Conservation (phyloP, 2,329 filamentous ascomycete species). For the Ophidiomyces ophidiicola region DNA sequence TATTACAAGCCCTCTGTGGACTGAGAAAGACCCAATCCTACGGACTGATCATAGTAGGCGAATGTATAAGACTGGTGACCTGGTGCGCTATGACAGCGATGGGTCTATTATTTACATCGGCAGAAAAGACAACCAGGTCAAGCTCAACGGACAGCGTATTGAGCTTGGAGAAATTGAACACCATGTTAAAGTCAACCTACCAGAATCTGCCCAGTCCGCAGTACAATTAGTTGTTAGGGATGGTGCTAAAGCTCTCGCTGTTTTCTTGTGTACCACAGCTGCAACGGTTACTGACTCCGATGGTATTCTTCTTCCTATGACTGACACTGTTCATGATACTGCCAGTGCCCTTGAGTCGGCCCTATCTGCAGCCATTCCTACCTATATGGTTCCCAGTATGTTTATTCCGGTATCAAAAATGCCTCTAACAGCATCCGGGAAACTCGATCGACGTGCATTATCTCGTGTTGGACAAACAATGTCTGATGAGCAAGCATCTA, state of each 20-base stretch:
- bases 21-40: conserved; percentile 5
- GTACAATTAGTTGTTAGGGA: conserved; percentile 73
- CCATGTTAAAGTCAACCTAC: conserved; percentile 57
- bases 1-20: conserved; percentile 14
- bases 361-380: conserved; percentile 48
- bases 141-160: conserved; percentile 90
- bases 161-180: conserved; percentile 89
- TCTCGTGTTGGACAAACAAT: conserved; percentile 17
- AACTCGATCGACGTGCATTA: conserved; percentile 53
- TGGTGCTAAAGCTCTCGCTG: conserved; percentile 63
- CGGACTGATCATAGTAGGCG: conserved; percentile 8
- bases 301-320: conserved; percentile 19
- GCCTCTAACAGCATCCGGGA: conserved; percentile 62
- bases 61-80: conserved; percentile 70
- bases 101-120: conserved; percentile 68
- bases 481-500: conserved; percentile 11
- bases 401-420: conserved; percentile 58
- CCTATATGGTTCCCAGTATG: conserved; percentile 68
- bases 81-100: conserved; percentile 59
- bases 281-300: conserved; percentile 22
- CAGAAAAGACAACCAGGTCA: conserved; percentile 80
- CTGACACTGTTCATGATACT: conserved; percentile 40
- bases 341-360: conserved; percentile 18
- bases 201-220: conserved; percentile 42
- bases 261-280: conserved; percentile 11